Evolutionary conservation across 139 green algal genomes (phyloP), one percentile per base, ranked within the genome.

Genomic region (Chlamydomonas asymmetrica): DNA sequence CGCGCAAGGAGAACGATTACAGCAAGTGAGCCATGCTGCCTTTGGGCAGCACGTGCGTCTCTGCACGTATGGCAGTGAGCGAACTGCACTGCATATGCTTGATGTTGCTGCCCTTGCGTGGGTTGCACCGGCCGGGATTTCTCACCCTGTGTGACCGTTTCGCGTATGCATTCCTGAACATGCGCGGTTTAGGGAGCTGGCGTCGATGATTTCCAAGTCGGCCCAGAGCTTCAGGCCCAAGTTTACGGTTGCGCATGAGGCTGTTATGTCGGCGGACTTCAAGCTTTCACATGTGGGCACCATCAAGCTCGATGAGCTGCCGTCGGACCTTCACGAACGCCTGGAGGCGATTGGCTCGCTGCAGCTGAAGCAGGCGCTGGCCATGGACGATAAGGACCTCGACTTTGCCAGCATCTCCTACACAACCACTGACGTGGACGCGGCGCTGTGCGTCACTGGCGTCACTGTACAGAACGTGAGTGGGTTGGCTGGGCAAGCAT

Each of bases 381-480:
- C 60, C 56, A 61, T 75, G 39, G 45, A 49, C 39, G 27, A 59
- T 7, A 38, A 13, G 18, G 60, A 82, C 22, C 70, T 85, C 52
- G 70, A 85, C 31, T 73, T 66, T 22, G 74, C 61, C 43, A 73
- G 57, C 74, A 75, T 80, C n/a, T 79, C 69, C 52, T 81, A 66
- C 74, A 82, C 80, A 54, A 85, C 80, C 72, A 80, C 80, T 8
- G 80, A 86, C 49, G 63, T 86, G 35, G 71, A 86, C 41, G 80
- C 52, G 4, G 80, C 75, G 13, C 73, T 86, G 29, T 80, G 66
- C 43, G 63, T 82, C 20, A 75, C 71, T 1, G 80, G 80, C 50
- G 52, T 57, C 40, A 76, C 78, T 0, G 29, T 76, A 38, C 66
- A 82, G 39, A 63, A 80, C 75, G 80, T 86, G 66, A 8, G 31